A percentile compares a stretch with the other conserved stretches of the same genome.
Evolutionary conservation across 305 asterid genomes (phyloP).

Genomic region (Solanum hybrid): DNA sequence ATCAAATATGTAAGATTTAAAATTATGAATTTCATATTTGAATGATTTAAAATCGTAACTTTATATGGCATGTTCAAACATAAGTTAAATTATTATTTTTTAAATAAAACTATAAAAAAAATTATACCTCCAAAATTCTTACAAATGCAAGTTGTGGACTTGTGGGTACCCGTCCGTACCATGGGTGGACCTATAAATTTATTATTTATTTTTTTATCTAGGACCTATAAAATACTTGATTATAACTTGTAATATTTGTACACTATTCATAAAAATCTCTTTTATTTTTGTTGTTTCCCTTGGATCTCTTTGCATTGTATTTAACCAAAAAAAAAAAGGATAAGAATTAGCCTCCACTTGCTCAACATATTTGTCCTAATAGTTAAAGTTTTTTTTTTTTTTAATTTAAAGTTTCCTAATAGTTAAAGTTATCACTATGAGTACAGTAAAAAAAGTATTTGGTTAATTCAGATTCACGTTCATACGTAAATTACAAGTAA

Average conservation of each 20-base stretch:
- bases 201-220: too few relatives aligned
- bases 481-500: neutral
- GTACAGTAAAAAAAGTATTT: neutral
- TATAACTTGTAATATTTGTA: neutral
- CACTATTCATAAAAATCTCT: neutral
- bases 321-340: neutral
- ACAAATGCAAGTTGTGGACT: neutral
- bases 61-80: neutral
- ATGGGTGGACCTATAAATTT: neutral
- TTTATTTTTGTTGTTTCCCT: neutral
- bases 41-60: neutral
- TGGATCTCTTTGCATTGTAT: neutral
- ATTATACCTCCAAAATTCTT: neutral
- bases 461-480: neutral
- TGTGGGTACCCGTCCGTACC: neutral
- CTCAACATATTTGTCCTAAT: neutral
- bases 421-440: neutral
- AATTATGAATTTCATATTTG: neutral
- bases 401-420: too few relatives aligned
- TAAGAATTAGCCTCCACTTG: neutral
- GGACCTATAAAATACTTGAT: neutral
- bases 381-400: neutral
- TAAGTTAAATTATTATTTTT: neutral
- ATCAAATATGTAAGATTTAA: neutral
- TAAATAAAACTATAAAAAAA: neutral